These are phyloP conservation scores for Pichia paraexigua DNA, from an alignment of 805 yeast genomes.

Conservation along the genomic window DNA sequence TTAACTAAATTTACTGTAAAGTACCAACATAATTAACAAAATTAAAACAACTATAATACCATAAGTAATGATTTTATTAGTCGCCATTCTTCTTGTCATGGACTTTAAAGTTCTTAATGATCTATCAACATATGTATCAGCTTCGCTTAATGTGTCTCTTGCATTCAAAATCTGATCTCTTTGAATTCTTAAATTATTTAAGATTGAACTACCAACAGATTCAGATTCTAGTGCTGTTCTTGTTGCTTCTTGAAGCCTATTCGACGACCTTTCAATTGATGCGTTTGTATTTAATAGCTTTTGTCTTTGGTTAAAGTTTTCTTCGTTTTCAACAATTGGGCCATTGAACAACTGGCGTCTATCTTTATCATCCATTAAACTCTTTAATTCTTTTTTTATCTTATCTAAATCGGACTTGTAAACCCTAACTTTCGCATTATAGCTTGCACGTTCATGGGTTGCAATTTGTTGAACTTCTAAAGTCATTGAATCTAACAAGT, in stretches of 20 bases:
- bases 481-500: conserved; percentile 77
- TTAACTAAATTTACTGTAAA: conserved; percentile 72
- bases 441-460: conserved; percentile 60
- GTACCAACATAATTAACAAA: conserved; percentile 69
- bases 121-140: conserved; percentile 88
- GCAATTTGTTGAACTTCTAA: conserved; percentile 81
- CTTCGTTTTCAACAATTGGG: conserved; percentile 28
- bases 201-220: conserved; percentile 79
- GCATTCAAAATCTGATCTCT: conserved; percentile 86
- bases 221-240: conserved; percentile 91
- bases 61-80: conserved; percentile 82
- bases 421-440: conserved; percentile 69
- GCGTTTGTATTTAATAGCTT: conserved; percentile 71
- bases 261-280: conserved; percentile 72
- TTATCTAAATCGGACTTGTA: conserved; percentile 54
- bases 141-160: conserved; percentile 78
- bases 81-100: conserved; percentile 90
- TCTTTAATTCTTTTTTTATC: conserved; percentile 46
- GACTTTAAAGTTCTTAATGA: conserved; percentile 77
- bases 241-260: conserved; percentile 79
- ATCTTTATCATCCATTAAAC: conserved; percentile 61
- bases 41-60: conserved; percentile 87
- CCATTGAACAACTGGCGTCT: conserved; percentile 66
- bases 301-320: conserved; percentile 62
- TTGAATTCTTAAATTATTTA: conserved; percentile 84